Evolutionary conservation across 23 red algal species (phyloP), one percentile per base, ranked within the genome.

Genomic region (Gracilaria domingensis): DNA sequence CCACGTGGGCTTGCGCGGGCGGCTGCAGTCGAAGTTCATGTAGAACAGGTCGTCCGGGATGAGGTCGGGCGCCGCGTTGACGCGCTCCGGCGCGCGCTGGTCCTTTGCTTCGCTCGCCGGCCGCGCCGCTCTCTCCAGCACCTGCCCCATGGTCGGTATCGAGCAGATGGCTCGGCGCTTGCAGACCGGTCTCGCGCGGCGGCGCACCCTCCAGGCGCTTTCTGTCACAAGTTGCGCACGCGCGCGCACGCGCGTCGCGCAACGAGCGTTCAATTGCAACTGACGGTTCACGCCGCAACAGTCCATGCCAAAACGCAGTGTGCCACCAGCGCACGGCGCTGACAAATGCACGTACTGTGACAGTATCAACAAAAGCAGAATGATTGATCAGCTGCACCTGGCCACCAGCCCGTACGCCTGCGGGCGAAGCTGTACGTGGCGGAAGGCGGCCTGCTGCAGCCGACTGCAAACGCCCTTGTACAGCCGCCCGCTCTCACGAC

Each of bases 401-500:
- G 84, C 93, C 29, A 48, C 32, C 2, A 95, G 42, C 5, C 93
- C 93, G 80, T 79, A 95, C 12, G 93, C 93, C 2, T 37, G 0
- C 34, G 73, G 40, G 21, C 28, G 14, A 50, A 65, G 57, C 12
- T 89, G 37, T 32, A 95, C 29, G 21, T 39, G 58, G 0, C 13
- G 13, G 60, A 88, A 95, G 24, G 84, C 93, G 6, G 71, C 93
- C 30, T 78, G 42, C 13, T 58, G 8, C 57, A 95, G 48, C 24
- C 93, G 70, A 20, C 81, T 74, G n/a, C 23, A 0, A 28, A 95
- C 60, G 7, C 93, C 93, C n/a, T 48, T 47, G 57, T 82, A 95
- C 79, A 95, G 53, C 34, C 93, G 48, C 0, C 93, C 93, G 66
- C 81, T 84, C 65, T 95, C 93, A 18, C 39, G 64, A 81, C 84